Evolutionary conservation across 108 stramenopile genomes (phyloP).

Genomic region (Pseudonitzschia multistriata): DNA sequence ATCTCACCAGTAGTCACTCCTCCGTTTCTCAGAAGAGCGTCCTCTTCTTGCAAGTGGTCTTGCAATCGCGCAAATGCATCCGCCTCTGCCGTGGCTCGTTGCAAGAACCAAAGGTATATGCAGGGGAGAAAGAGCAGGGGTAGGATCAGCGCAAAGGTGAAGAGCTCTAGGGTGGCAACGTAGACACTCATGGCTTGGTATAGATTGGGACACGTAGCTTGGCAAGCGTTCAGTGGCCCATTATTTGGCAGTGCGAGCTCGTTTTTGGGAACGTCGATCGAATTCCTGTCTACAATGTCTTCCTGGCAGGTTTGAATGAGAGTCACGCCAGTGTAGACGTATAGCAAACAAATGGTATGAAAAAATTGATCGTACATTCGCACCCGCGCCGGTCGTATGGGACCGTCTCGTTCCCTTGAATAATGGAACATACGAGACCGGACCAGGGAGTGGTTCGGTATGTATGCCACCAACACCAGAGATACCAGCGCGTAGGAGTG

Average conservation of each 20-base stretch:
- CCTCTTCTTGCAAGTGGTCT: constrained; percentile 50
- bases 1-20: constrained; percentile 42
- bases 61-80: constrained; percentile 50
- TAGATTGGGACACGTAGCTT: constrained; percentile 54
- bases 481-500: constrained; percentile 49
- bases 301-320: constrained; percentile 52
- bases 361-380: constrained; percentile 64
- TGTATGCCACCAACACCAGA: constrained; percentile 43
- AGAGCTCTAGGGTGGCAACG: constrained; percentile 49
- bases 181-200: constrained; percentile 45
- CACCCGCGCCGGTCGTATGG: constrained; percentile 52
- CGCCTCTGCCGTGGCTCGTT: constrained; percentile 44
- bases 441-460: constrained; percentile 50
- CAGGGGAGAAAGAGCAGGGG: constrained; percentile 68
- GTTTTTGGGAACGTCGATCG: not conserved
- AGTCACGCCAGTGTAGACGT: constrained; percentile 56
- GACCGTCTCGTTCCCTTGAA: constrained; percentile 56
- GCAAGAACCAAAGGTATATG: constrained; percentile 62
- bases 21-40: constrained; percentile 35
- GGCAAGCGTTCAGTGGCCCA: constrained; percentile 40
- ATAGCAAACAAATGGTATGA: constrained; percentile 57
- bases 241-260: constrained; percentile 6
- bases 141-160: constrained; percentile 58
- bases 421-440: constrained; percentile 50
- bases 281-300: constrained; percentile 28